Evolutionary conservation across 768 basidiomycete species (phyloP), one percentile per base, ranked within the genome.

Genomic region (Daedalea quercina): DNA sequence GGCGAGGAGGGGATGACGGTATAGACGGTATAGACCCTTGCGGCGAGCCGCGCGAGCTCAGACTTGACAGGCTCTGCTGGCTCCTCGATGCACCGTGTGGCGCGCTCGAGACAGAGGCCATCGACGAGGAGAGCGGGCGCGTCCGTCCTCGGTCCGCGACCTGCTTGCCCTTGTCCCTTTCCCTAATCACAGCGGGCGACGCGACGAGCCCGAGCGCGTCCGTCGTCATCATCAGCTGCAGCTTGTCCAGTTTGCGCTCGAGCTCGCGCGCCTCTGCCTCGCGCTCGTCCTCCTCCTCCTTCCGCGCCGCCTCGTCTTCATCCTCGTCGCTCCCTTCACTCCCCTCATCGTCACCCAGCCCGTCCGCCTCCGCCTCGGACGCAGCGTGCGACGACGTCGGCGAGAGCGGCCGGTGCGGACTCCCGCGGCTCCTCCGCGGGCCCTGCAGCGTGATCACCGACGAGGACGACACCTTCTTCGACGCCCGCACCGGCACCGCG

Each of bases 1-100:
- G 77, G 44, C 82, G 77, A 17, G 77, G 64, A 8, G 83, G 75
- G 19, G 85, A 83, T 0, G 89, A 90, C 0, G 89, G 83, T 23
- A 92, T 90, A 15, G 87, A 87, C 1, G 87, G 87, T 33, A 90
- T 86, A 0, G 90, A 92, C 17, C 83, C 84, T 44, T 79, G 85
- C 1, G 84, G 84, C 19, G 90, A 90, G 37, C 37, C 37, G 55
- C 81, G 79, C 17, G 80, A 70, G 63, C 81, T 79, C 12, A 80
- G 70, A 63, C 85, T 86, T 3, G 88, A 89, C 9, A 87, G 73
- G 60, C 87, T 90, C 54, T 85, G 85, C 55, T 85, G 85, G 20
- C 76, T 73, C 60, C 79, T 79, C 56, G 74, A 26, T 63, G 73
- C 44, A 73, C 72, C 52, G 59, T 76, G 52, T 64, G 67, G 43